Evolutionary conservation across 192 early-diverging fungal genomes (phyloP).

Genomic region (Anaeromyces robustus): DNA sequence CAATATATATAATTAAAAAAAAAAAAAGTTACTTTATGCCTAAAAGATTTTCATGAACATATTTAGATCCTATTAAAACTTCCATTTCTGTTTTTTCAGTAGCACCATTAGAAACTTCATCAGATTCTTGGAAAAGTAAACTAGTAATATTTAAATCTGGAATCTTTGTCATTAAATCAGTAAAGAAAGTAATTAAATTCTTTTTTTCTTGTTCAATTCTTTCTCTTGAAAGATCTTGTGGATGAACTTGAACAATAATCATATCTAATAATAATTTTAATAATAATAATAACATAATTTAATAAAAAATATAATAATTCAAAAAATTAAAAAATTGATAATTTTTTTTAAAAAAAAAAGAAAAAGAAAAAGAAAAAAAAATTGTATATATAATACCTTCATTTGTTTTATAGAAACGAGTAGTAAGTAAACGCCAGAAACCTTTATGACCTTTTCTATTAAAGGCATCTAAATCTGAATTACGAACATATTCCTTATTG

Average conservation of each 20-base stretch:
- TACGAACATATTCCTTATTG: slow-evolving; percentile 4
- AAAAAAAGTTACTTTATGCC: slow-evolving; percentile 12
- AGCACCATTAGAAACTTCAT: slow-evolving; percentile 39
- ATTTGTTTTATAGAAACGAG: slow-evolving; percentile 38
- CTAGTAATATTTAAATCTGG: background rate
- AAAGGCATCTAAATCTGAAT: background rate
- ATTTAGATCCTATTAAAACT: slow-evolving; percentile 28
- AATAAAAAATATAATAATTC: background rate
- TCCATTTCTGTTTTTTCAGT: slow-evolving; percentile 20
- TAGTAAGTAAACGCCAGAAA: slow-evolving; percentile 45
- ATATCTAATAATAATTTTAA: slow-evolving; percentile 18
- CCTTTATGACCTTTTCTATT: slow-evolving; percentile 14
- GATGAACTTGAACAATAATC: slow-evolving; percentile 46
- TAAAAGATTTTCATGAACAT: slow-evolving; percentile 46
- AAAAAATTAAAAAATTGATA: background rate
- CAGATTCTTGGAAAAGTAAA: slow-evolving; percentile 12
- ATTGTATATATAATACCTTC: slow-evolving; percentile 20
- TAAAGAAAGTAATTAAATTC: background rate
- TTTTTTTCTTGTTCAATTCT: slow-evolving; percentile 16
- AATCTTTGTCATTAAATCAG: background rate
- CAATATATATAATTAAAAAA: background rate
- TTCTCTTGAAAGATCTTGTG: slow-evolving; percentile 17
- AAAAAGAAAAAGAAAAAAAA: too few relatives aligned
- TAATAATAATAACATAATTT: background rate
- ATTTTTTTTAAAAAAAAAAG: too few relatives aligned